These are phyloP conservation scores for Aaosphaeria arxii DNA, from an alignment of 2,329 filamentous ascomycete species.

Conservation along the genomic window DNA sequence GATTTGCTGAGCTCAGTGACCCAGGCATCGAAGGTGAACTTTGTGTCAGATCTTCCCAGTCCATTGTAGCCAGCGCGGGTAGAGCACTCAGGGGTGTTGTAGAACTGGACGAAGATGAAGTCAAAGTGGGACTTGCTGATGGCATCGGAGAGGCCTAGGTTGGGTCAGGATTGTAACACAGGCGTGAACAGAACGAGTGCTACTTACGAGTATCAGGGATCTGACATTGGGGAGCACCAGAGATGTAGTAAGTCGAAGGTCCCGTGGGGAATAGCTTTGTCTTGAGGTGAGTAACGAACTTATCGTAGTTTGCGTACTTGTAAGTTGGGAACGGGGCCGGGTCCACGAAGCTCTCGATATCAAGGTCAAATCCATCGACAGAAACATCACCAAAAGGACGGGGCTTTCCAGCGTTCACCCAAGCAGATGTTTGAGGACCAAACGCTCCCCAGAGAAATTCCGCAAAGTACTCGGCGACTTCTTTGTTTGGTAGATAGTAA, in stretches of 20 bases:
- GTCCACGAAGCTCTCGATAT: conserved; percentile 36
- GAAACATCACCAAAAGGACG: conserved; percentile 47
- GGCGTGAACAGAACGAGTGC: neutral
- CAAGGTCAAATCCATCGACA: conserved; percentile 55
- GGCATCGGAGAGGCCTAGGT: conserved; percentile 39
- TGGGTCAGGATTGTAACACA: neutral
- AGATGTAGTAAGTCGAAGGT: conserved; percentile 47
- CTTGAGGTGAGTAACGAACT: conserved; percentile 49
- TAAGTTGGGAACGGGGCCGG: conserved; percentile 24
- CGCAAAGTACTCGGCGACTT: conserved; percentile 45
- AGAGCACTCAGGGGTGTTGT: conserved; percentile 53
- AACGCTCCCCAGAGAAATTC: conserved; percentile 52
- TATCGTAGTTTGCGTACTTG: conserved; percentile 43
- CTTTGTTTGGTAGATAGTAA: conserved; percentile 43
- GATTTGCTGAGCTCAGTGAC: conserved; percentile 33
- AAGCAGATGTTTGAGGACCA: conserved; percentile 38
- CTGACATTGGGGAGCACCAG: conserved; percentile 52
- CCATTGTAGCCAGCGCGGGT: conserved; percentile 40
- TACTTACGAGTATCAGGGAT: conserved; percentile 43
- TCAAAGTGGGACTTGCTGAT: conserved; percentile 48
- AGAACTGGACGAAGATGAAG: conserved; percentile 56
- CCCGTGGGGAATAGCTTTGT: conserved; percentile 35
- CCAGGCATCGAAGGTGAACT: conserved; percentile 49
- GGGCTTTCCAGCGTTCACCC: conserved; percentile 33
- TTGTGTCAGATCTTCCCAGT: conserved; percentile 15